These are phyloP conservation scores for Fusarium sp. DNA, from an alignment of 2,329 filamentous ascomycete genomes.

Conservation along the genomic window DNA sequence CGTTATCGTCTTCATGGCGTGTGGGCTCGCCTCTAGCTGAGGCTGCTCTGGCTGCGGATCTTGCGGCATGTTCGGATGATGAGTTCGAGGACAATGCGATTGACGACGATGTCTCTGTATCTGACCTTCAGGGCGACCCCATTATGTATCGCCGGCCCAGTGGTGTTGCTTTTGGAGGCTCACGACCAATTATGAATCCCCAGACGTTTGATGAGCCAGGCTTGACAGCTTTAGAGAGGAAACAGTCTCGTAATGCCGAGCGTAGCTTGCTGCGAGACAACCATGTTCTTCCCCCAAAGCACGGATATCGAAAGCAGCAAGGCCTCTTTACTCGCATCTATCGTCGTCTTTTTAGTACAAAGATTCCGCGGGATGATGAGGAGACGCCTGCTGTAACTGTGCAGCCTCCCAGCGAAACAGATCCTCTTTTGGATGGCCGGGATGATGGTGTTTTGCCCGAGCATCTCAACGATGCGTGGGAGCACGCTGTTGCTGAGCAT, in stretches of 20 bases:
- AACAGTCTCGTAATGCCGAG: slow-evolving; percentile 69
- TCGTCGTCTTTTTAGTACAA: slow-evolving; percentile 67
- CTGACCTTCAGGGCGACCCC: slow-evolving; percentile 57
- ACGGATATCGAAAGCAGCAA: slow-evolving; percentile 51
- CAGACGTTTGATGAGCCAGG: slow-evolving; percentile 59
- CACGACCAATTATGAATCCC: slow-evolving; percentile 76
- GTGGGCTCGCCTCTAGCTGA: slow-evolving; percentile 75
- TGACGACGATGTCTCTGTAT: slow-evolving; percentile 49
- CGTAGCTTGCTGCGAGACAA: slow-evolving; percentile 73
- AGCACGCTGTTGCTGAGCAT: slow-evolving; percentile 83
- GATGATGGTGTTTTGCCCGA: slow-evolving; percentile 59
- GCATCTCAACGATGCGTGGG: slow-evolving; percentile 81
- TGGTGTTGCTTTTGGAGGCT: slow-evolving; percentile 78
- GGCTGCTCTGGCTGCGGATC: slow-evolving; percentile 73
- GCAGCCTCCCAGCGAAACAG: slow-evolving; percentile 57
- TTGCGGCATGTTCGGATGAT: slow-evolving; percentile 73
- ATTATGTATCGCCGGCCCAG: slow-evolving; percentile 80
- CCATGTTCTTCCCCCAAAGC: slow-evolving; percentile 73
- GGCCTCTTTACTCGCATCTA: slow-evolving; percentile 59
- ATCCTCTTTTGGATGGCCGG: slow-evolving; percentile 56
- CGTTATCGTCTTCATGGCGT: slow-evolving; percentile 62
- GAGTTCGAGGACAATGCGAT: slow-evolving; percentile 56
- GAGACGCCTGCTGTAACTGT: slow-evolving; percentile 53
- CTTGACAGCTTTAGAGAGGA: slow-evolving; percentile 67
- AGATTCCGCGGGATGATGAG: slow-evolving; percentile 54